Conservation (phyloP, 805 yeast genomes). For the Nakazawaea sp. region DNA sequence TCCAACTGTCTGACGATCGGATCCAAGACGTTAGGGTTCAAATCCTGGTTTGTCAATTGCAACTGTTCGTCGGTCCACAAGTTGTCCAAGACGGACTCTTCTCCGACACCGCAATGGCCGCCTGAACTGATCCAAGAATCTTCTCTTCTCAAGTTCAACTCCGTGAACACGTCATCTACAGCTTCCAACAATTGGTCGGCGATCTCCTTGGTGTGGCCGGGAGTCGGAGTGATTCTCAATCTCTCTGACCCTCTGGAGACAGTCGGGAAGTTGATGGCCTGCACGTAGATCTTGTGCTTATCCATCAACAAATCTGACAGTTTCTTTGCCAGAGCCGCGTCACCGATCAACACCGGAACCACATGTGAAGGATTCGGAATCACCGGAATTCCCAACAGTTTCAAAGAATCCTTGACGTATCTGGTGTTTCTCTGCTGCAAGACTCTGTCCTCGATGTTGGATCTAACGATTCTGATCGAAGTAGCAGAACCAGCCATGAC, state of each 20-base stretch:
- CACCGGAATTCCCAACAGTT: constrained; percentile 79
- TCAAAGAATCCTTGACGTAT: constrained; percentile 72
- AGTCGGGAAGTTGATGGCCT: constrained; percentile 97
- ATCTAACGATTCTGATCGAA: constrained; percentile 79
- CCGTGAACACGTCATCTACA: constrained; percentile 72
- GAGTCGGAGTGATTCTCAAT: constrained; percentile 97
- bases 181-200: constrained; percentile 74
- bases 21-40: constrained; percentile 60
- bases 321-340: constrained; percentile 83
- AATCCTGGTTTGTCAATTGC: constrained; percentile 49
- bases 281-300: constrained; percentile 86
- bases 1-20: constrained; percentile 59
- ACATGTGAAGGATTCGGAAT: constrained; percentile 97
- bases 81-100: constrained; percentile 41
- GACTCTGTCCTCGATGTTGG: constrained; percentile 69
- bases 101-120: constrained; percentile 91
- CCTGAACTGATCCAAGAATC: constrained; percentile 74
- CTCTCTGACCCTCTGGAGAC: constrained; percentile 95
- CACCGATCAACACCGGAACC: constrained; percentile 92
- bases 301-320: constrained; percentile 88
- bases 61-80: constrained; percentile 88
- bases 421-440: constrained; percentile 81
- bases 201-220: constrained; percentile 80
- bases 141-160: constrained; percentile 67
- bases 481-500: constrained; percentile 92